These are phyloP conservation scores for Sugiyamaella lignohabitans DNA, from an alignment of 805 yeast species.

Conservation along the genomic window DNA sequence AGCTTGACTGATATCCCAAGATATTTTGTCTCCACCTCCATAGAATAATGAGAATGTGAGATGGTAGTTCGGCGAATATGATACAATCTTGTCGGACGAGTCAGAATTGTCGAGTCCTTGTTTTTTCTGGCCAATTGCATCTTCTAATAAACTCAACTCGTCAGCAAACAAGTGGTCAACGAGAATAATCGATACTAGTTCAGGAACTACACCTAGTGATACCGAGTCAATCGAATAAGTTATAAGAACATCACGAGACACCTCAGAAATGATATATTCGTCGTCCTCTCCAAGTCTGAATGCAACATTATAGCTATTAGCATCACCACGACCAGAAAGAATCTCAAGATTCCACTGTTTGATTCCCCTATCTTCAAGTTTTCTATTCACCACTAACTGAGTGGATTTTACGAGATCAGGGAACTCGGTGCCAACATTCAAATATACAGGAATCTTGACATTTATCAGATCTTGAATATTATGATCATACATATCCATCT, in stretches of 20 bases:
- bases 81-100: conserved; percentile 37
- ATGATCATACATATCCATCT: conserved; percentile 34
- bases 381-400: conserved; percentile 40
- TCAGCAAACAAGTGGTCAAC: conserved; percentile 40
- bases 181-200: conserved; percentile 47
- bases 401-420: conserved; percentile 63
- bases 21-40: conserved; percentile 50
- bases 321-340: conserved; percentile 22
- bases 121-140: background rate
- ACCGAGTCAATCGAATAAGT: conserved; percentile 41
- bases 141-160: conserved; percentile 34
- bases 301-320: conserved; percentile 34
- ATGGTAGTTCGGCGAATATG: conserved; percentile 62
- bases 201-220: conserved; percentile 57
- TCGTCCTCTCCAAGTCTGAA: conserved; percentile 35
- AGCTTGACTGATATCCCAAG: conserved; percentile 67
- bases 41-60: conserved; percentile 67
- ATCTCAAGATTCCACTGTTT: conserved; percentile 29
- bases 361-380: conserved; percentile 28
- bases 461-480: conserved; percentile 24
- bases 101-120: conserved; percentile 16
- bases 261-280: conserved; percentile 40
- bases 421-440: conserved; percentile 42
- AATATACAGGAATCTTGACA: conserved; percentile 26
- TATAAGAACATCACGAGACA: conserved; percentile 36